phyloP scores from a whole-genome alignment of 164 flowering plant species.

The Euptelea pleiosperma region DNA sequence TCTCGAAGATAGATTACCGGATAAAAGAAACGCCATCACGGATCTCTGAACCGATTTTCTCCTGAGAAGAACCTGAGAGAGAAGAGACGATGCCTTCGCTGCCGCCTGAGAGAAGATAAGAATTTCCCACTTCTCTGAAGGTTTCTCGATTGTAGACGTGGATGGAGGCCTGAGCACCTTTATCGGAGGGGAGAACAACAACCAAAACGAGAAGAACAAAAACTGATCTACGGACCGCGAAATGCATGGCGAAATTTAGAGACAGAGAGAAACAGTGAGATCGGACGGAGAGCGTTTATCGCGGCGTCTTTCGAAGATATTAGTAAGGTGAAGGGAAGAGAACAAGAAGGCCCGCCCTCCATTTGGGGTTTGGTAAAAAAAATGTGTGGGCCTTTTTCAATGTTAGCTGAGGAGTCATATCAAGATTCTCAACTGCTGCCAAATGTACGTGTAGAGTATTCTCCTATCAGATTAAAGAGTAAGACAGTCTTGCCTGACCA shows the following conservation, averaged over 20 bases:
- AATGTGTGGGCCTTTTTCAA: too few relatives aligned
- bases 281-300: too few relatives aligned
- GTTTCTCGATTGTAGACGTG: constrained; percentile 56
- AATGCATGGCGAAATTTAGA: constrained; percentile 4
- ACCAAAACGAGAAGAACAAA: neutral
- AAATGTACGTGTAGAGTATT: too few relatives aligned
- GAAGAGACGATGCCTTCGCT: constrained; percentile 77
- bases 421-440: too few relatives aligned
- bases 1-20: too few relatives aligned
- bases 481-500: too few relatives aligned
- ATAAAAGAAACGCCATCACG: constrained; percentile 47
- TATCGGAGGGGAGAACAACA: neutral
- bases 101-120: constrained; percentile 82
- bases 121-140: constrained; percentile 73
- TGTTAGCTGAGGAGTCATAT: too few relatives aligned
- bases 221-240: neutral
- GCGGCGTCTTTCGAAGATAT: too few relatives aligned
- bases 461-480: too few relatives aligned
- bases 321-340: too few relatives aligned
- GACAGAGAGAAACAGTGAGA: neutral
- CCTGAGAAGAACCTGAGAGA: constrained; percentile 4
- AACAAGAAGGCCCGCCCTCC: too few relatives aligned
- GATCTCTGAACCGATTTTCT: constrained; percentile 10
- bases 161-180: constrained; percentile 46
- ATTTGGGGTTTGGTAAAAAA: too few relatives aligned